phyloP scores from a whole-genome alignment of 2,329 filamentous ascomycete species.

The Tolypocladium inflatum region DNA sequence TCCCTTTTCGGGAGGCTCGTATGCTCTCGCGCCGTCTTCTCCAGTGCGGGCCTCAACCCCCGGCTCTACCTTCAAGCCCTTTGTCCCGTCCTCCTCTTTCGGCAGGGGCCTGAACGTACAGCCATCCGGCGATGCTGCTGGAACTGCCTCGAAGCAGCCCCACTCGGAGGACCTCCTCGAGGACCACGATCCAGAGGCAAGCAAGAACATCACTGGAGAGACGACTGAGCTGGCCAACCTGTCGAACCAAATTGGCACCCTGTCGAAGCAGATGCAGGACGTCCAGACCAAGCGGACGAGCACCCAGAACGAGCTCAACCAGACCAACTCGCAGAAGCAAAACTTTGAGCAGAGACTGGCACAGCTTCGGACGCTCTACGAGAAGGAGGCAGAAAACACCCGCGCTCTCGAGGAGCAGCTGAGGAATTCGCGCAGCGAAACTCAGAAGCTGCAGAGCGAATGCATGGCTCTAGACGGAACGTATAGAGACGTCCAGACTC shows the following conservation, averaged over 20 bases:
- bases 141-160: constrained; percentile 19
- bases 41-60: constrained; percentile 38
- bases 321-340: constrained; percentile 77
- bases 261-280: constrained; percentile 91
- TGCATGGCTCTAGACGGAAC: constrained; percentile 73
- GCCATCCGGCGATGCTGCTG: constrained; percentile 53
- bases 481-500: constrained; percentile 70
- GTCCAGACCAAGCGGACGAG: constrained; percentile 72
- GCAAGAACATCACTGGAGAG: constrained; percentile 79
- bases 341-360: constrained; percentile 85
- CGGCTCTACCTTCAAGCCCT: constrained; percentile 67
- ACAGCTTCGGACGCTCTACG: constrained; percentile 80
- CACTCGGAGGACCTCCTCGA: constrained; percentile 76
- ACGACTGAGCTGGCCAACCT: constrained; percentile 90
- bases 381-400: constrained; percentile 84
- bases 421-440: constrained; percentile 65
- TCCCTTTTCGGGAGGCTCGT: constrained; percentile 48
- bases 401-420: constrained; percentile 79
- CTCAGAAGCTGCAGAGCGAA: constrained; percentile 74
- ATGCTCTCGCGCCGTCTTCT: constrained; percentile 41
- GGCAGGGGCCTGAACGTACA: constrained; percentile 74
- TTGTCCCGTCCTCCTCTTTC: constrained; percentile 86
- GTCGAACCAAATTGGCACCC: constrained; percentile 85
- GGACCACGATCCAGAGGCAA: constrained; percentile 80
- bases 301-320: constrained; percentile 73